A percentile compares a stretch with the other conserved stretches of the same genome.
These are phyloP conservation scores for Boletus sensibilis DNA, from an alignment of 768 basidiomycete genomes.

Conservation along the genomic window DNA sequence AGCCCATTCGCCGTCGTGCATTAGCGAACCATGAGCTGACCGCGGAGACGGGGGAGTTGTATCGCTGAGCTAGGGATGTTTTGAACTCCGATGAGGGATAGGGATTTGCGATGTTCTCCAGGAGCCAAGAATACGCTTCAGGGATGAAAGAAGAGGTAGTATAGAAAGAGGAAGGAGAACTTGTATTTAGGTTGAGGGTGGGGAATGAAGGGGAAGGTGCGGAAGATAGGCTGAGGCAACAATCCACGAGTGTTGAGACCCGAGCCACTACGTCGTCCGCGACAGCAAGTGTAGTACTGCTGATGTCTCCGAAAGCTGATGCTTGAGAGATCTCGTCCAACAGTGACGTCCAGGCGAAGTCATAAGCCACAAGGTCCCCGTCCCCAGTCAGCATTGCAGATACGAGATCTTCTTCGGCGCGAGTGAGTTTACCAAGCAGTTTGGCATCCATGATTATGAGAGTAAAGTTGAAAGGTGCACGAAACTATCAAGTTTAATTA, in stretches of 20 bases:
- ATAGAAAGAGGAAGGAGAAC: background rate
- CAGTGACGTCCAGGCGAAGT: background rate
- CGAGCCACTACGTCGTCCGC: background rate
- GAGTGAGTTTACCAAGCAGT: background rate
- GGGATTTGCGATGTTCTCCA: constrained; percentile 47
- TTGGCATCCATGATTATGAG: background rate
- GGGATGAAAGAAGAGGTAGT: background rate
- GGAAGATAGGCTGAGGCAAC: constrained; percentile 1
- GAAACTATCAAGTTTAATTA: background rate
- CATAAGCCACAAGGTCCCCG: background rate
- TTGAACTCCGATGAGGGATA: constrained; percentile 41
- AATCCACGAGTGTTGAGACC: background rate
- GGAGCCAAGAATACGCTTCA: constrained; percentile 42
- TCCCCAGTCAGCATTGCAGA: background rate
- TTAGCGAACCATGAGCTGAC: constrained; percentile 49
- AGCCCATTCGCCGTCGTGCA: constrained; percentile 47
- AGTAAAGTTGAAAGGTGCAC: background rate
- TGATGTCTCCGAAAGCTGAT: background rate
- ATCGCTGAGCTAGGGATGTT: constrained; percentile 23
- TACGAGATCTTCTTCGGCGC: background rate
- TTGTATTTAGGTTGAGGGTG: background rate
- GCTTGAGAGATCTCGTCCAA: background rate
- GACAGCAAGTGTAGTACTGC: background rate
- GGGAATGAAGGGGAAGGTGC: background rate
- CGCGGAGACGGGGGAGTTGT: constrained; percentile 26